Base-by-base conservation (phyloP, 306 rosid genomes). In the Heteromeles arbutifolia region DNA sequence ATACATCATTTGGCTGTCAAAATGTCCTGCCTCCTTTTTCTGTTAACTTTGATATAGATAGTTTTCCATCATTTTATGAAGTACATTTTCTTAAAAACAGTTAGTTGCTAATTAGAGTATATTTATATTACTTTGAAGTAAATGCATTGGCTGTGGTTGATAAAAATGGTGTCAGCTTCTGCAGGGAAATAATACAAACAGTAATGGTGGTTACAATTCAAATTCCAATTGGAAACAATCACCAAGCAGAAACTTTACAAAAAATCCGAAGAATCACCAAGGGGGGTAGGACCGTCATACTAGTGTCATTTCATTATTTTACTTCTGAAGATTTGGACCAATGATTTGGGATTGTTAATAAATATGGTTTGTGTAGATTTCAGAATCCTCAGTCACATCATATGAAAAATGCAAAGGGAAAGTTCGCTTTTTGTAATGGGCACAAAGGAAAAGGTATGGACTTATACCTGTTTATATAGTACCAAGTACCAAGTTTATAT, bases 361-460 rank as follows among this genome's bases (percentile, higher is more conserved):
- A 61, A 75, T 82, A 78, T 70, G 44, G 62, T 65, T 54, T 45
- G 54, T 86, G 82, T 80, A 90, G 98, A 82, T 90, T 83, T 75
- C 97, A 88, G 82, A 88, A 88, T 91, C 79, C 89, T 65, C 90
- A 87, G 80, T 83, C 80, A 70, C 87, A 66, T 80, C 90, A 74
- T 69, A 69, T 4, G 77, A 86, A 86, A 78, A 80, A 83, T 74
- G 90, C 85, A 48, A 87, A 84, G 65, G 84, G 73, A 74, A 87
- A 79, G 80, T 70, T 37, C 29, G 80, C 80, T 72, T 81, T 68
- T 80, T 83, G 81, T 66, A 82, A 81, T 5, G 85, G 78, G 48
- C 81, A 53, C 63, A 77, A 56, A 45, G 85, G 89, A 78, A 89
- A 83, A 88, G 98, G 99, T 90, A 89, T 79, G 78, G 65, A 81